Evolutionary conservation across 805 yeast genomes (phyloP), one percentile per base, ranked within the genome.

Genomic region (Kuraishia molischiana): DNA sequence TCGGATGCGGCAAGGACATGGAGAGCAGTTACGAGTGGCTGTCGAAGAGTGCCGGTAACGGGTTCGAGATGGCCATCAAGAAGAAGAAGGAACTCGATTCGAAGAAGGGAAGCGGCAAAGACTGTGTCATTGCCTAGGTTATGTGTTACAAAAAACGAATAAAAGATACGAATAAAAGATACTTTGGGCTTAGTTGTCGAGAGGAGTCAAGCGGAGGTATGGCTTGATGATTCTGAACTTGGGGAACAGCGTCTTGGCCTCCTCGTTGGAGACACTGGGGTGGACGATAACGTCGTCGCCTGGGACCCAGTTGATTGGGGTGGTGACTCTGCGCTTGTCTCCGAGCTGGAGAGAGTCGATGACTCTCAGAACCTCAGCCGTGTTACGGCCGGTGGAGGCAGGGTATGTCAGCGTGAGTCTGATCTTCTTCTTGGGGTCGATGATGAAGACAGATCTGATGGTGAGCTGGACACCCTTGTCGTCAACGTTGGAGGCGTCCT

Each of bases 271-370:
- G 24, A 78, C 76, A 28, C 72, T 62, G 37, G 85, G 85, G 38
- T 80, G 84, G 42, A 80, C 76, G 46, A 80, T 78, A 34, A 79
- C 85, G 57, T 80, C 85, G 43, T 78, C 76, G 44, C 85, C 86
- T 31, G 72, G 75, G 44, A 72, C 71, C 87, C 86, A 79, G 64
- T 79, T 58, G 38, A 58, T 72, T 39, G 87, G 86, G 20, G 86
- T 79, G 38, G 79, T 78, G 43, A 79, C 60, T 44, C 77, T 73
- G 60, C 72, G 59, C 49, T 65, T 61, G 52, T 79, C 86, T 43
- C 79, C 70, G 41, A 71, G 65, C 57, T 79, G 85, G 50, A 80
- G 66, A 18, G 85, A 77, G 56, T 79, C 86, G 46, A 79, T 65
- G 33, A 74, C 81, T 58, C 87, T 64, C 53, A 80, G 66, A 30